phyloP scores from a whole-genome alignment of 768 basidiomycete species.

The Udeniomyces megalosporus region DNA sequence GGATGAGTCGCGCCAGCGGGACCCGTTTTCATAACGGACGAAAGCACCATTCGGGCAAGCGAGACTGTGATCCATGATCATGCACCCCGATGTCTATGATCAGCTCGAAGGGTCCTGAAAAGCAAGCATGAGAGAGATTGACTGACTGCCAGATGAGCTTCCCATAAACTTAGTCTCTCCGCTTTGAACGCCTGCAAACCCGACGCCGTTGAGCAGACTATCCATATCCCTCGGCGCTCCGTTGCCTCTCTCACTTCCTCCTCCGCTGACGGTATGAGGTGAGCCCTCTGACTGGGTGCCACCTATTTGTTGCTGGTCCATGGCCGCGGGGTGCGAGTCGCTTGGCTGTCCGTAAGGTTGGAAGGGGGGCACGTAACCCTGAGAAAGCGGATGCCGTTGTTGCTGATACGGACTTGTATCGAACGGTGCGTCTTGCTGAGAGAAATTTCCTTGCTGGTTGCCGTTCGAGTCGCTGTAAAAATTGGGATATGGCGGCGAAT shows the following conservation, averaged over 20 bases:
- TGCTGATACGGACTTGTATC: neutral
- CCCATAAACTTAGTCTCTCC: conserved; percentile 15
- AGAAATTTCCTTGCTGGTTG: neutral
- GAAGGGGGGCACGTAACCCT: too few species aligned
- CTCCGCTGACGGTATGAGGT: neutral
- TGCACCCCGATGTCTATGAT: neutral
- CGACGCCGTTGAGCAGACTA: conserved; percentile 13
- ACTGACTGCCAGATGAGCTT: conserved; percentile 11
- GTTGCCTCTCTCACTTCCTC: neutral
- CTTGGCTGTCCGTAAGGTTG: too few species aligned
- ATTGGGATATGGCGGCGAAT: conserved; percentile 5
- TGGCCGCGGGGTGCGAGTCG: too few species aligned
- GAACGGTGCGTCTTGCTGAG: too few species aligned
- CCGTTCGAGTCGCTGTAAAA: too few species aligned
- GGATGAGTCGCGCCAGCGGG: conserved; percentile 17
- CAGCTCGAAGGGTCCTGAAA: neutral
- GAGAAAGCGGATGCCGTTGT: neutral
- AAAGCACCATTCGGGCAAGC: conserved; percentile 16
- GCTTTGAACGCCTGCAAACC: conserved; percentile 7
- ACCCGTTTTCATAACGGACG: conserved; percentile 16
- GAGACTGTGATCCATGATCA: neutral
- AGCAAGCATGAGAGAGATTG: neutral
- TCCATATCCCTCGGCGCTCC: conserved; percentile 9
- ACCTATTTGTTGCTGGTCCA: neutral
- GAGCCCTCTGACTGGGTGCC: neutral